Percentiles rank a stretch among this genome's conserved stretches.
Evolutionary conservation across 495 filamentous ascomycete species (phyloP).

Genomic region (Xylaria nigripes): DNA sequence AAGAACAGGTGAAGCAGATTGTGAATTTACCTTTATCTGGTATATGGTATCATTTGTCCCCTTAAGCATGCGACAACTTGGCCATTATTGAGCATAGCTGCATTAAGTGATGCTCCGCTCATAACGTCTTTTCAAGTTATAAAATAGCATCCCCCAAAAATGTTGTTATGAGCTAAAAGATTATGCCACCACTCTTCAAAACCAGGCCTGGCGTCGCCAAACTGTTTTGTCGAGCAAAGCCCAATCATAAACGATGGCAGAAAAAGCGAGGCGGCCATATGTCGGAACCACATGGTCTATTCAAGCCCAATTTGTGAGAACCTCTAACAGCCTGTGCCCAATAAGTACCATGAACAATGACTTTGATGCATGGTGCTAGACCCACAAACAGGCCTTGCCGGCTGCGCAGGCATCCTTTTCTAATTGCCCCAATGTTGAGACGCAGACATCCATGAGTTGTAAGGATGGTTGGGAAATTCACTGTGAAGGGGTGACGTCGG

Average conservation of each 20-base stretch:
- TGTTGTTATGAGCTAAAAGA: conserved; percentile 9
- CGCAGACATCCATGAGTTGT: conserved; percentile 24
- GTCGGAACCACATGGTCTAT: conserved; percentile 5
- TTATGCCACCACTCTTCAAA: conserved; percentile 1
- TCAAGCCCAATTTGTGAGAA: conserved; percentile 6
- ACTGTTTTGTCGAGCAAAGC: conserved; percentile 1
- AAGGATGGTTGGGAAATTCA: conserved; percentile 20
- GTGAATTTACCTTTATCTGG: conserved; percentile 7
- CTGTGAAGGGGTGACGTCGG: conserved; percentile 20
- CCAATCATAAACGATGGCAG: conserved; percentile 3
- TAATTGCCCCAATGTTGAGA: conserved; percentile 28
- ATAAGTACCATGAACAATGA: conserved; percentile 3
- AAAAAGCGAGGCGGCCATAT: conserved; percentile 1
- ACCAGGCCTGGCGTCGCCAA: conserved; percentile 2
- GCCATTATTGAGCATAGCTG: not conserved
- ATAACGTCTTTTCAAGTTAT: not conserved
- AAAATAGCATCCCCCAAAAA: conserved; percentile 4
- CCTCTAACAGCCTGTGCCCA: not conserved
- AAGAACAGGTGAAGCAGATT: not conserved
- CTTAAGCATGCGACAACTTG: not conserved
- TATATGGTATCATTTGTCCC: not conserved
- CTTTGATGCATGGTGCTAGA: not conserved
- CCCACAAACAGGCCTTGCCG: not conserved
- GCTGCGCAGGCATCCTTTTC: not conserved
- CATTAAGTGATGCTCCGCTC: conserved; percentile 7